These are phyloP conservation scores for Lepraria neglecta DNA, from an alignment of 495 filamentous ascomycete genomes.

Conservation along the genomic window DNA sequence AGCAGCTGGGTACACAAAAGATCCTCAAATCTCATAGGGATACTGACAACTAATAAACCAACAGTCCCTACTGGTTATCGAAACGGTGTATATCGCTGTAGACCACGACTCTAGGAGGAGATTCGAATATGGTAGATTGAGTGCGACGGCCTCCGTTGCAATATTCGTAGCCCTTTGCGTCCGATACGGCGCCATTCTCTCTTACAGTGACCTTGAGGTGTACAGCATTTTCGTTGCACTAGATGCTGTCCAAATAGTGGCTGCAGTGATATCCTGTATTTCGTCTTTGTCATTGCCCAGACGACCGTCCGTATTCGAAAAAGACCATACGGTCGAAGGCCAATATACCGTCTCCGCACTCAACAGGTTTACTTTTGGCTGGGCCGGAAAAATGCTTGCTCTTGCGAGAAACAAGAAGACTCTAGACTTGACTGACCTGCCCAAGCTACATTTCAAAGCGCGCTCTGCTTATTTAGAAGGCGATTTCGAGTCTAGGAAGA, in stretches of 20 bases:
- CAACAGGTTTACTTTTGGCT: slow-evolving; percentile 57
- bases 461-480: slow-evolving; percentile 43
- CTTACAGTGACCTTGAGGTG: slow-evolving; percentile 12
- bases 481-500: slow-evolving; percentile 47
- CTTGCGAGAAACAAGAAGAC: slow-evolving; percentile 48
- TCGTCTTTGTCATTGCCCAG: slow-evolving; percentile 49
- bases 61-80: slow-evolving; percentile 20
- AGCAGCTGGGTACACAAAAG: slow-evolving; percentile 42
- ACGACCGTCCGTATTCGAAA: slow-evolving; percentile 55
- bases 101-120: slow-evolving; percentile 8
- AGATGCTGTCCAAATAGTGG: slow-evolving; percentile 18
- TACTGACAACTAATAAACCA: slow-evolving; percentile 8
- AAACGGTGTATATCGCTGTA: slow-evolving; percentile 19
- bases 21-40: background rate
- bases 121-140: slow-evolving; percentile 10
- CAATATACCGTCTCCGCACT: slow-evolving; percentile 55
- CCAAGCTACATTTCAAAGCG: slow-evolving; percentile 45
- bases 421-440: slow-evolving; percentile 55
- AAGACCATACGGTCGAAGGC: slow-evolving; percentile 56
- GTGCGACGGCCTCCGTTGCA: slow-evolving; percentile 21
- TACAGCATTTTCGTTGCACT: background rate
- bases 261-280: slow-evolving; percentile 32
- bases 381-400: slow-evolving; percentile 50
- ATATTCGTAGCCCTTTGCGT: slow-evolving; percentile 28
- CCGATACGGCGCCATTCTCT: background rate